Conservation (phyloP, 352 stramenopile species). For the Aphanomyces astaci region DNA sequence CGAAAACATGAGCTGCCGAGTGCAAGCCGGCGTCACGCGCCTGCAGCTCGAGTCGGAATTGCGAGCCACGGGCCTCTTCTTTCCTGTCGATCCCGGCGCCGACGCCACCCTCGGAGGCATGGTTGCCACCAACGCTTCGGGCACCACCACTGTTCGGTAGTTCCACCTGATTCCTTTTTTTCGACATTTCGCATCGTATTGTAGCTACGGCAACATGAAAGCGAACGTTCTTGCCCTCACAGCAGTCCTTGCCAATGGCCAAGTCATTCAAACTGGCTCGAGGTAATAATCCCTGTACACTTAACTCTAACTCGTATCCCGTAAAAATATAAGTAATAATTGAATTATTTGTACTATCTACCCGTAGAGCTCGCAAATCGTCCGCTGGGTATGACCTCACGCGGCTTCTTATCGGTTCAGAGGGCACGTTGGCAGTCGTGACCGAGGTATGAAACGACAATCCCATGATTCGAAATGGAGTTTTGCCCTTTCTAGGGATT, state of each 20-base stretch:
- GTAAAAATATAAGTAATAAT: too few species aligned
- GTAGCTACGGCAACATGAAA: slow-evolving; percentile 95
- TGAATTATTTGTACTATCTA: too few species aligned
- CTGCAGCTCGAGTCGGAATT: slow-evolving; percentile 87
- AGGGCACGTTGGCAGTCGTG: slow-evolving; percentile 94
- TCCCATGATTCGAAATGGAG: too few species aligned
- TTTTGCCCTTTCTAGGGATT: too few species aligned
- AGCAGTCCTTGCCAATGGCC: slow-evolving; percentile 85
- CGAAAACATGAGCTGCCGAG: slow-evolving; percentile 85
- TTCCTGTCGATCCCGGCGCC: slow-evolving; percentile 95
- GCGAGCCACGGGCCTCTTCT: slow-evolving; percentile 86
- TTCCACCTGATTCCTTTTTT: background rate
- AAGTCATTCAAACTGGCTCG: slow-evolving; percentile 85
- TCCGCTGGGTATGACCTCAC: slow-evolving; percentile 97
- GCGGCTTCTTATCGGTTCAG: slow-evolving; percentile 90
- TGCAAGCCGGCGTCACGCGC: slow-evolving; percentile 91
- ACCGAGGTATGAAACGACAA: slow-evolving; percentile 74
- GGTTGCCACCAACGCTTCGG: slow-evolving; percentile 85
- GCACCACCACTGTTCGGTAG: slow-evolving; percentile 80
- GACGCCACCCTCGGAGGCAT: slow-evolving; percentile 96
- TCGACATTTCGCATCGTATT: slow-evolving; percentile 18
- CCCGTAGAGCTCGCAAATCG: slow-evolving; percentile 88
- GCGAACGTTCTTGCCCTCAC: slow-evolving; percentile 92
- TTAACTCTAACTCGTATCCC: too few species aligned
- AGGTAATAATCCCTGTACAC: too few species aligned